Evolutionary conservation across 2,329 filamentous ascomycete genomes (phyloP), one percentile per base, ranked within the genome.

Genomic region (Massarina eburnea): DNA sequence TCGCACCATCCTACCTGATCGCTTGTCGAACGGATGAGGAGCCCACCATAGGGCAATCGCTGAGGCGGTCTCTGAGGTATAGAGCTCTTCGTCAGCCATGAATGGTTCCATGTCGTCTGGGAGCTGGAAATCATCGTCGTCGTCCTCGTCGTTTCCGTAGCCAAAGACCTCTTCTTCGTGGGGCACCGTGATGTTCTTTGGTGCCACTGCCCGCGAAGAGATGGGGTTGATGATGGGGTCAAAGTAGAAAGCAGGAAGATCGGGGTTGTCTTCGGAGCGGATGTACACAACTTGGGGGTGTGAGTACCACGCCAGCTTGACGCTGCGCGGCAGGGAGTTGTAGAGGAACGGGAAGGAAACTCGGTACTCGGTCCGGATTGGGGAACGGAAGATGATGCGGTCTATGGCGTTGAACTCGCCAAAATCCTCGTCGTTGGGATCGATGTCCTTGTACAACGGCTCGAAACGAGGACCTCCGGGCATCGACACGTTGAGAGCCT

Each of bases 381-480:
- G 91, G 37, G 88, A 86, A 55, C 94, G 88, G 80, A 99, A 99
- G 58, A 99, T 99, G 72, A 99, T 99, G 58, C 95, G 89, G 65
- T 99, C 94, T 61, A 99, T 99, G 26, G 94, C 94, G 66, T 99
- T 99, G 79, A 99, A 99, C 72, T 99, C 94, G 72, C 94, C 94
- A 72, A 99, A 99, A 66, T 99, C 94, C 71, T 99, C 94, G 58
- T 97, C 92, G 61, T 99, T 99, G 2, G 94, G 94, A 69, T 99
- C 91, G 50, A 99, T 91, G 61, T 99, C 94, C 73, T 99, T 99
- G 78, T 96, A 99, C 17, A 99, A 71, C 19, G 94, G 94, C 72
- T 99, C 94, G 54, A 99, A 99, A 22, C 94, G 85, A 50, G 94
- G 94, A 8, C 94, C 95, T 67, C 94, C 94, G n/a, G 94, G 94